phyloP scores from a whole-genome alignment of 1,284 basidiomycete genomes.

The Taiwanofungus camphoratus region DNA sequence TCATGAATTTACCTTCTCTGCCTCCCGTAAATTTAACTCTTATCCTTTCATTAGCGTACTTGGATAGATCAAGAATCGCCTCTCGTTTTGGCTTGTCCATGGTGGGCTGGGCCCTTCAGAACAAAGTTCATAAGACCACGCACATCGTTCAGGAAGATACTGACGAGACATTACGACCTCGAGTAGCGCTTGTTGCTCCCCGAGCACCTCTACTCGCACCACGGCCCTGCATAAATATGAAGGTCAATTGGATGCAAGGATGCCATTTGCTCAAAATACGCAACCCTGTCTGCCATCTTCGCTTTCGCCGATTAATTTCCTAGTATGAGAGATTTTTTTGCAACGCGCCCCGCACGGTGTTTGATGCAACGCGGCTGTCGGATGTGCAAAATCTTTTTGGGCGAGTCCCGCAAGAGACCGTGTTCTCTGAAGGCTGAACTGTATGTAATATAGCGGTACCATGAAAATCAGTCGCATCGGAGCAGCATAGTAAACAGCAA shows the following conservation, averaged over 20 bases:
- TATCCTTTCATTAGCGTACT: conserved; percentile 90
- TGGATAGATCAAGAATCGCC: conserved; percentile 92
- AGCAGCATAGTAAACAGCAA: background rate
- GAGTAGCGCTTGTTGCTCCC: conserved; percentile 14
- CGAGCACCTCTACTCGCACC: conserved; percentile 23
- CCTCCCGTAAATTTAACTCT: conserved; percentile 97
- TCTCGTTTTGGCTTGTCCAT: conserved; percentile 89
- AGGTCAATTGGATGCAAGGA: background rate
- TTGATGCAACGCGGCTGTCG: too few species aligned
- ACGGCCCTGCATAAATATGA: conserved; percentile 23
- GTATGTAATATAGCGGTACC: too few species aligned
- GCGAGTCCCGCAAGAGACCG: too few species aligned
- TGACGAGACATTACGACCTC: conserved; percentile 21
- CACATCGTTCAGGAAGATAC: conserved; percentile 8
- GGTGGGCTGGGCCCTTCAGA: conserved; percentile 34
- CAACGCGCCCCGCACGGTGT: too few species aligned
- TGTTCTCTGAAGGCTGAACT: too few species aligned
- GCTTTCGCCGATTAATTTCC: too few species aligned
- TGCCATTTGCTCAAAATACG: conserved; percentile 9
- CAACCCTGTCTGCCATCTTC: conserved; percentile 36
- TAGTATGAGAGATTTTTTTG: too few species aligned
- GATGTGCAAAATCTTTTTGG: too few species aligned
- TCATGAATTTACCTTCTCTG: conserved; percentile 68
- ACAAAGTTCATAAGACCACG: background rate
- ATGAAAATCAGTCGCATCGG: background rate